Conservation (phyloP, 2,329 filamentous ascomycete species). For the Calycina marina region DNA sequence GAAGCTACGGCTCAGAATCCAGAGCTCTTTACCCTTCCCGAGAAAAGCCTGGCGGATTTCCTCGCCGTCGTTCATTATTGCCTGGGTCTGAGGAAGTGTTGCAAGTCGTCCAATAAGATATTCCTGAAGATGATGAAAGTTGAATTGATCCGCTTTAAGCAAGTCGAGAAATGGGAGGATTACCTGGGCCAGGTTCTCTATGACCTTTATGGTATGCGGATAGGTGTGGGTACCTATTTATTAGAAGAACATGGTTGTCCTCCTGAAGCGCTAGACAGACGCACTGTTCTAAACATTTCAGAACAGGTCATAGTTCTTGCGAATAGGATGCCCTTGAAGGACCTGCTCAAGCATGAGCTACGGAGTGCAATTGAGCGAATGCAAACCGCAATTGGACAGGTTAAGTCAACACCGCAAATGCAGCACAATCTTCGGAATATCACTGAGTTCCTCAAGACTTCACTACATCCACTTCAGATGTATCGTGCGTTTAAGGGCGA, state of each 20-base stretch:
- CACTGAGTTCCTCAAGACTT: slow-evolving; percentile 64
- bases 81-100: slow-evolving; percentile 70
- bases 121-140: slow-evolving; percentile 82
- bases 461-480: slow-evolving; percentile 68
- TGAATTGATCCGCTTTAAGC: slow-evolving; percentile 63
- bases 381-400: slow-evolving; percentile 68
- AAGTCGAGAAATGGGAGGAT: slow-evolving; percentile 69
- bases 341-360: slow-evolving; percentile 80
- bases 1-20: slow-evolving; percentile 56
- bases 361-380: slow-evolving; percentile 86
- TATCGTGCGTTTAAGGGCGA: slow-evolving; percentile 71
- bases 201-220: slow-evolving; percentile 69
- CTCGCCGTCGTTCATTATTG: slow-evolving; percentile 72
- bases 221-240: slow-evolving; percentile 51
- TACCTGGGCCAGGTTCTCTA: slow-evolving; percentile 77
- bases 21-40: slow-evolving; percentile 46
- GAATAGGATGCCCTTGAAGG: slow-evolving; percentile 74
- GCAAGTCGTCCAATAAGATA: slow-evolving; percentile 70
- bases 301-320: slow-evolving; percentile 74
- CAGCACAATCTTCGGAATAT: slow-evolving; percentile 79
- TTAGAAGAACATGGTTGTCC: slow-evolving; percentile 69
- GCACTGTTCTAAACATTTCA: slow-evolving; percentile 66
- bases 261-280: slow-evolving; percentile 62
- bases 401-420: slow-evolving; percentile 66
- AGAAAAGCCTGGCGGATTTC: slow-evolving; percentile 64